Conservation (phyloP, 495 filamentous ascomycete species). For the Daldinia caldariorum region DNA sequence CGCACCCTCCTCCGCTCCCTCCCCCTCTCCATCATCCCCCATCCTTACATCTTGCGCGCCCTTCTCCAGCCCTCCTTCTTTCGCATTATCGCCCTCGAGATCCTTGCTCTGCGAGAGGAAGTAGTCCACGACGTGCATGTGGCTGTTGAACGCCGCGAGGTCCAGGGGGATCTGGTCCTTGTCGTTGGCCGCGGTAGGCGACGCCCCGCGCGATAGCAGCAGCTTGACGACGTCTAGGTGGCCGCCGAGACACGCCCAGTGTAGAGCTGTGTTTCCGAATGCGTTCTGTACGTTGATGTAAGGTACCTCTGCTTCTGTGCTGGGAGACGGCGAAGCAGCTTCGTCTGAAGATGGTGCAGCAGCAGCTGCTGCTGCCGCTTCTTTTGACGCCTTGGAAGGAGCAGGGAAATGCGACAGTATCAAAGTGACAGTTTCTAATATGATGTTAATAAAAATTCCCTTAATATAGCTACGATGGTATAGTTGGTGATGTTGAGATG, state of each 20-base stretch:
- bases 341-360: conserved; percentile 59
- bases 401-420: conserved; percentile 54
- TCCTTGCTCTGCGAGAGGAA: conserved; percentile 65
- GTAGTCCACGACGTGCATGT: conserved; percentile 72
- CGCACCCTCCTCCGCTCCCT: too few relatives aligned
- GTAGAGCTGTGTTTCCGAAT: conserved; percentile 86
- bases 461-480: background rate
- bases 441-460: background rate
- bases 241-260: conserved; percentile 92
- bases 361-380: conserved; percentile 50
- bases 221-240: conserved; percentile 81
- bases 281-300: conserved; percentile 76
- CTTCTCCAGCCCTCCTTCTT: conserved; percentile 47
- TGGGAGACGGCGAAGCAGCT: conserved; percentile 49
- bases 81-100: conserved; percentile 62
- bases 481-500: background rate
- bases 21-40: conserved; percentile 29
- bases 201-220: conserved; percentile 74
- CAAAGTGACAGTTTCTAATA: conserved; percentile 53
- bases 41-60: conserved; percentile 42
- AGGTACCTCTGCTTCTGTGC: conserved; percentile 46
- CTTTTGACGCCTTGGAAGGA: conserved; percentile 24
- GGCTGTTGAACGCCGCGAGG: conserved; percentile 79
- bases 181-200: conserved; percentile 76
- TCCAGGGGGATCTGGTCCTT: conserved; percentile 87